Evolutionary conservation across 306 rosid species (phyloP), one percentile per base, ranked within the genome.

Genomic region (Pueraria montana): DNA sequence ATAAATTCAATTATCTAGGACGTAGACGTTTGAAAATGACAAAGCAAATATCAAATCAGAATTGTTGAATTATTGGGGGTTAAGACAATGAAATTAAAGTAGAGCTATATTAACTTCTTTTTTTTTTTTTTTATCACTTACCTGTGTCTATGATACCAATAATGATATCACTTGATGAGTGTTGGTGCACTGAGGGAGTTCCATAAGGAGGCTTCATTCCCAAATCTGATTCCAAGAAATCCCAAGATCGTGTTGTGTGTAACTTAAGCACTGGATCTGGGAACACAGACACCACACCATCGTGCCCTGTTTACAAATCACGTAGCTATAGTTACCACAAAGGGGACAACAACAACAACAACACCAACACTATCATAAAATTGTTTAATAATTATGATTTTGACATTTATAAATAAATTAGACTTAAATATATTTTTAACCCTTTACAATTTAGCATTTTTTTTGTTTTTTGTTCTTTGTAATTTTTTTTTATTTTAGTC

Each of bases 161-260:
- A 53, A 96, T 90, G 77, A 85, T 84, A 76, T 93, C 98, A 53
- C 20, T 80, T 52, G 96, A 83, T 2, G 46, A 34, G 71, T 70
- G 84, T 42, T 67, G 68, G 16, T 74, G 56, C 45, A 32, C 8
- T 36, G 12, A 21, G 36, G 26, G 24, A 26, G 11, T 53, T 38
- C 0, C 17, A 59, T 11, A 2, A 48, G 30, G 30, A 24, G 84
- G 52, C 66, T 23, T 74, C 80, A 76, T 45, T 63, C 93, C 91
- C 49, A 87, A 67, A 40, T 84, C 87, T 48, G 89, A 80, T 70
- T 91, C 91, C 74, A 96, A 67, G 82, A 96, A 96, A 82, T 93
- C 94, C 99, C 99, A 96, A n/a, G 99, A 93, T 70, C 97, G 86
- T 2, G 99, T 96, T 21, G 99, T 93, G 70, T 96, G 99, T 12